phyloP scores from a whole-genome alignment of 495 filamentous ascomycete genomes.

The Massariosphaeria phaeospora region DNA sequence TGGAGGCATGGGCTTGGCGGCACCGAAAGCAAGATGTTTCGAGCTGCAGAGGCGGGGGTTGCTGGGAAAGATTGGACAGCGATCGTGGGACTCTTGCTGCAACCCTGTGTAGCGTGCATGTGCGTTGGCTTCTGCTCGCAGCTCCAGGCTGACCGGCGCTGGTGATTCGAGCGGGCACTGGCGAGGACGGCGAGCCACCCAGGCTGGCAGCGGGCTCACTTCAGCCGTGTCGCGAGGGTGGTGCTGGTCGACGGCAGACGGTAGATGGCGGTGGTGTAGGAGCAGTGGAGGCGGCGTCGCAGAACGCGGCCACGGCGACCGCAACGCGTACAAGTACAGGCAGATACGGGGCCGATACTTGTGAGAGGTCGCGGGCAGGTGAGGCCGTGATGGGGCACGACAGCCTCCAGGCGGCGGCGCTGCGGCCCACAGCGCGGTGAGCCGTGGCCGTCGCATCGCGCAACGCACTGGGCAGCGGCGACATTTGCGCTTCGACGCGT shows the following conservation, averaged over 20 bases:
- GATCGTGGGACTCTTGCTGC: slow-evolving; percentile 23
- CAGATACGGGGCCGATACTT: neutral
- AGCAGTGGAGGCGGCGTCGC: neutral
- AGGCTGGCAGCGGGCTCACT: slow-evolving; percentile 1
- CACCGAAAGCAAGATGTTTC: slow-evolving; percentile 30
- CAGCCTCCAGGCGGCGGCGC: neutral
- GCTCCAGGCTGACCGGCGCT: slow-evolving; percentile 31
- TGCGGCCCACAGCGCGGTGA: neutral
- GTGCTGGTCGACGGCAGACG: neutral
- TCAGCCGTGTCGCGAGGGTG: slow-evolving; percentile 20
- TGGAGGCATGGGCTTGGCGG: slow-evolving; percentile 25
- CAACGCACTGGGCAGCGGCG: neutral
- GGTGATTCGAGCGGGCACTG: slow-evolving; percentile 23
- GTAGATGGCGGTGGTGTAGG: neutral
- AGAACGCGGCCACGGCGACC: neutral
- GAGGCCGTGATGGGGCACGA: neutral
- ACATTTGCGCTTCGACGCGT: too few relatives aligned
- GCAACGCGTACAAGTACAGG: neutral
- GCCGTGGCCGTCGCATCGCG: neutral
- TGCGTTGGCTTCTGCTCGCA: slow-evolving; percentile 32
- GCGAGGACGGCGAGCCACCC: slow-evolving; percentile 15
- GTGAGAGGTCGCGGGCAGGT: slow-evolving; percentile 2
- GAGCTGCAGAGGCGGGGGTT: neutral
- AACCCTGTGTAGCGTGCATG: slow-evolving; percentile 33
- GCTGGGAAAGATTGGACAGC: slow-evolving; percentile 27